Conservation (phyloP, 1,139 yeast species). For the Geotrichum carabidarum region DNA sequence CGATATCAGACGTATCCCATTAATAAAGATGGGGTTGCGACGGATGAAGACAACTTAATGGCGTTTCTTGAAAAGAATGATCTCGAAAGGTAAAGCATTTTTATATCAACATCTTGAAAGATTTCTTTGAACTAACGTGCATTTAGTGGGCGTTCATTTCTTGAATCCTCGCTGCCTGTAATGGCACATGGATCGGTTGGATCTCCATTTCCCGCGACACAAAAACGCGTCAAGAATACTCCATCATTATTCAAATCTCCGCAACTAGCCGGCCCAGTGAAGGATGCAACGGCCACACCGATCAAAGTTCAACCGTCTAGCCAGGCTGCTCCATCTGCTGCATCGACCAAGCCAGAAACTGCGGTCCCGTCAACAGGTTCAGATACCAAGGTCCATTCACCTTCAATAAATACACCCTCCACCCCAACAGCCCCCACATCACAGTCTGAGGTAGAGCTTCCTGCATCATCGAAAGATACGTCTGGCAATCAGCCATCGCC, state of each 20-base stretch:
- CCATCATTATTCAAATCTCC: slow-evolving; percentile 8
- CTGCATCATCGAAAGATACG: neutral
- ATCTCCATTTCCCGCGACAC: neutral
- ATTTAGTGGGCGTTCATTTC: slow-evolving; percentile 32
- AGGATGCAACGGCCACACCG: neutral
- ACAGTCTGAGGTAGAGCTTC: no score
- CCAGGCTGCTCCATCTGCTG: neutral
- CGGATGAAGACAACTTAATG: slow-evolving; percentile 40
- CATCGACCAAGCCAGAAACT: neutral
- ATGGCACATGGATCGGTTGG: neutral
- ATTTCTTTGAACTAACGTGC: neutral
- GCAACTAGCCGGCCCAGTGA: neutral
- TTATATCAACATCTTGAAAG: neutral
- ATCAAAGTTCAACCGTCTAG: neutral
- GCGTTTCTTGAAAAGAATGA: slow-evolving; percentile 46
- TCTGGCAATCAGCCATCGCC: neutral
- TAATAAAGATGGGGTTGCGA: slow-evolving; percentile 36
- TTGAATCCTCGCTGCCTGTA: slow-evolving; percentile 29
- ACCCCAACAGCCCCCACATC: no score
- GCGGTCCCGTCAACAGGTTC: neutral
- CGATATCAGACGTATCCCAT: slow-evolving; percentile 43
- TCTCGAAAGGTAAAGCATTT: slow-evolving; percentile 37
- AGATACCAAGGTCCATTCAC: neutral
- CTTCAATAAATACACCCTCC: neutral
- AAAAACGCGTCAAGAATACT: slow-evolving; percentile 4